Percentiles rank a stretch among this genome's conserved stretches.
Conservation (phyloP, 2,329 filamentous ascomycete species). For the Monilinia laxa region DNA sequence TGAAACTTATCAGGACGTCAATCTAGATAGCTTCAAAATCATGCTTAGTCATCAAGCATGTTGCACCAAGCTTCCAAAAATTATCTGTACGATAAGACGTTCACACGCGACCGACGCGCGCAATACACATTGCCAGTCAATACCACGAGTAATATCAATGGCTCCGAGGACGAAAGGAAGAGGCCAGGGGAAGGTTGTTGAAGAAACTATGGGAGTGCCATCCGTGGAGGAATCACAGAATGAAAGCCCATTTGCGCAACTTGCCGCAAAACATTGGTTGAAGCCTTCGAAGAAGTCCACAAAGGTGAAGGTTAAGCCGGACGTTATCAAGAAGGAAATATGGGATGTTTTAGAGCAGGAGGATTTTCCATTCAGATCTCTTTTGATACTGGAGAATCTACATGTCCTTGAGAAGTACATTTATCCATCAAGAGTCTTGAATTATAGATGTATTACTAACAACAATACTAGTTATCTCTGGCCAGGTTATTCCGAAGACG, state of each 20-base stretch:
- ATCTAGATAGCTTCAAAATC: constrained; percentile 3
- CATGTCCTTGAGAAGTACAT: constrained; percentile 80
- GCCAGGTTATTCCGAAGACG: constrained; percentile 86
- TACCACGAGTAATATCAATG: constrained; percentile 32
- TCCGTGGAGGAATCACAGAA: constrained; percentile 69
- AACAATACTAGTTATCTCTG: constrained; percentile 72
- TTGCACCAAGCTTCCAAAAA: constrained; percentile 16
- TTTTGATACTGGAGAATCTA: constrained; percentile 83
- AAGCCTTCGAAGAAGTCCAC: constrained; percentile 58
- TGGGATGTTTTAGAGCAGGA: constrained; percentile 87
- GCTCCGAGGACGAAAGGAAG: constrained; percentile 36
- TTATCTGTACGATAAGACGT: constrained; percentile 14
- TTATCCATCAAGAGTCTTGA: neutral
- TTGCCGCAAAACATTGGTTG: constrained; percentile 86
- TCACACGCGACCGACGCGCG: constrained; percentile 22
- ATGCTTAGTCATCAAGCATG: constrained; percentile 14
- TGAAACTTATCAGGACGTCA: constrained; percentile 6
- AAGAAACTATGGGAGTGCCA: constrained; percentile 48
- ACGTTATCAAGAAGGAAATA: constrained; percentile 81
- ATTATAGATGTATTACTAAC: constrained; percentile 24
- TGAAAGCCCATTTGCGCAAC: constrained; percentile 68
- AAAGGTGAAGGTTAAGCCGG: constrained; percentile 71
- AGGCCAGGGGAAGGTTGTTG: constrained; percentile 42
- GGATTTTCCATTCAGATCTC: constrained; percentile 71
- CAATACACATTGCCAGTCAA: constrained; percentile 25